Conservation (phyloP, 805 yeast genomes). For the Sugiyamaella lignohabitans region DNA sequence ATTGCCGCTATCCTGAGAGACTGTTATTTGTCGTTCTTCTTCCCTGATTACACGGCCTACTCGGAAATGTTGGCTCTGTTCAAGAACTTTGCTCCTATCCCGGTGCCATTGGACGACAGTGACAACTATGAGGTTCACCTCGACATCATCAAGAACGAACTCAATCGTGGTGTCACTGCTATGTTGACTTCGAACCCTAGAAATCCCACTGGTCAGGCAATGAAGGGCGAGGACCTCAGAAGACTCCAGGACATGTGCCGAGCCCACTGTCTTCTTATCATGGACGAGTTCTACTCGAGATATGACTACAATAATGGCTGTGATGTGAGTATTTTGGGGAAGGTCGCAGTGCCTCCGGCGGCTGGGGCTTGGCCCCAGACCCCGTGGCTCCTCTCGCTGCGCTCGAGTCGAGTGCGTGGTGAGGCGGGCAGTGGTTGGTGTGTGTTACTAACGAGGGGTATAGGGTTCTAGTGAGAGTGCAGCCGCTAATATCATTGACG, state of each 20-base stretch:
- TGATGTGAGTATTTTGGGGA: slow-evolving; percentile 15
- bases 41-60: slow-evolving; percentile 60
- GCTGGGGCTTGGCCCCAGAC: too few relatives aligned
- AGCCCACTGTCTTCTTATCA: slow-evolving; percentile 45
- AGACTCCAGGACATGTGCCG: slow-evolving; percentile 49
- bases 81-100: slow-evolving; percentile 57
- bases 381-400: too few relatives aligned
- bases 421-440: too few relatives aligned
- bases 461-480: slow-evolving; percentile 45
- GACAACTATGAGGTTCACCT: slow-evolving; percentile 53
- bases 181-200: slow-evolving; percentile 52
- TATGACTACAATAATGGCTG: slow-evolving; percentile 50
- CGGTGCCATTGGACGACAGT: slow-evolving; percentile 52
- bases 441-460: not conserved
- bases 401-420: too few relatives aligned
- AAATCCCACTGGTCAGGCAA: slow-evolving; percentile 54
- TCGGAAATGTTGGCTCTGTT: slow-evolving; percentile 59
- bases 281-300: slow-evolving; percentile 59
- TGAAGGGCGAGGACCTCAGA: slow-evolving; percentile 42
- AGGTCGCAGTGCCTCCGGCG: not conserved
- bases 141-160: slow-evolving; percentile 45
- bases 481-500: slow-evolving; percentile 48
- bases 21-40: slow-evolving; percentile 52
- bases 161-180: slow-evolving; percentile 53
- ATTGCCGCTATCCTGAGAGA: slow-evolving; percentile 55